These are phyloP conservation scores for Tylopilus rubrobrunneus DNA, from an alignment of 768 basidiomycete species.

Conservation along the genomic window DNA sequence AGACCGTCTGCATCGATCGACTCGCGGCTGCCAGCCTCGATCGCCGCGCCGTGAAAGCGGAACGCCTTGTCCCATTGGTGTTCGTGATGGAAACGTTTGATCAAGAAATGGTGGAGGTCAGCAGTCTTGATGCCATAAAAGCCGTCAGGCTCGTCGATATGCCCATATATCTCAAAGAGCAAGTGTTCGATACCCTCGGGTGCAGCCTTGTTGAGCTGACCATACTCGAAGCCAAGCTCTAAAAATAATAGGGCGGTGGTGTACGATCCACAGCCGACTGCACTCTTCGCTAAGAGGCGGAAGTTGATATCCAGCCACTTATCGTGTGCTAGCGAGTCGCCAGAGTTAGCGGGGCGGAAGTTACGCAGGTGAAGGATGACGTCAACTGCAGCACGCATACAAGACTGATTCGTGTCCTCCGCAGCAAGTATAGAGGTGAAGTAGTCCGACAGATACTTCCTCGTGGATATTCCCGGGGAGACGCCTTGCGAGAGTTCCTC, in stretches of 20 bases:
- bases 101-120: slow-evolving; percentile 75
- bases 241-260: slow-evolving; percentile 88
- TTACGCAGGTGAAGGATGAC: slow-evolving; percentile 77
- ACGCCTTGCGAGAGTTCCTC: slow-evolving; percentile 14
- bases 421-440: slow-evolving; percentile 24
- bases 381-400: slow-evolving; percentile 59
- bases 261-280: slow-evolving; percentile 77
- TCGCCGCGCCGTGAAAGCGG: slow-evolving; percentile 79
- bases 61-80: slow-evolving; percentile 91
- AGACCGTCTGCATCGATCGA: slow-evolving; percentile 57
- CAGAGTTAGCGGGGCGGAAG: slow-evolving; percentile 41
- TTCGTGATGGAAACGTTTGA: slow-evolving; percentile 89
- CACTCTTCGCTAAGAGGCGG: slow-evolving; percentile 63
- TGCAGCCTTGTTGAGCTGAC: slow-evolving; percentile 26
- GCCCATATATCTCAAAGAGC: slow-evolving; percentile 88
- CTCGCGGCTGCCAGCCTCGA: slow-evolving; percentile 56
- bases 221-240: slow-evolving; percentile 67
- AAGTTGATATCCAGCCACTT: slow-evolving; percentile 83
- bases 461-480: slow-evolving; percentile 1
- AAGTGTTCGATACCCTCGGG: slow-evolving; percentile 53
- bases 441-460: slow-evolving; percentile 22
- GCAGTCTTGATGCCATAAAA: slow-evolving; percentile 89
- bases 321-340: slow-evolving; percentile 53
- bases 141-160: slow-evolving; percentile 97
- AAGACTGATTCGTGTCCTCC: slow-evolving; percentile 40